Conservation (phyloP, 2,329 filamentous ascomycete species). For the Ophiostoma sp. region DNA sequence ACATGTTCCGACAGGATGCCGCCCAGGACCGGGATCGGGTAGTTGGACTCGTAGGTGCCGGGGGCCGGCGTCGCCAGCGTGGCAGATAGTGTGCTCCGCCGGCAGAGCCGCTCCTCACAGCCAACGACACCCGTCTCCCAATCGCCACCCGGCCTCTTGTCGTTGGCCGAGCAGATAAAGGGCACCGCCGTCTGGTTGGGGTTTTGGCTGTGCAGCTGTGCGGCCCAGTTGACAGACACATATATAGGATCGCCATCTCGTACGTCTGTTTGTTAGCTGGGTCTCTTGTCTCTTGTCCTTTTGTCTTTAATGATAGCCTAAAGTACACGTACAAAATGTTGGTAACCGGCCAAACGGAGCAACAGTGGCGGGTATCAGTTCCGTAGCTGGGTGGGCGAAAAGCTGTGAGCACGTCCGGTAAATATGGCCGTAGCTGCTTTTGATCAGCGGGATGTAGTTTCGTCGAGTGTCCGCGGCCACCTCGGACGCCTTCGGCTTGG, state of each 20-base stretch:
- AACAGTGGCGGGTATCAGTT: constrained; percentile 39
- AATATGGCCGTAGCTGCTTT: constrained; percentile 47
- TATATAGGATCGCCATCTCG: constrained; percentile 55
- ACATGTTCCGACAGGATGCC: constrained; percentile 66
- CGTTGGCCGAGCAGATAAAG: constrained; percentile 69
- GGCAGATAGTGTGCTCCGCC: constrained; percentile 67
- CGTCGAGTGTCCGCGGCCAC: constrained; percentile 69
- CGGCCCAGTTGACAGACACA: constrained; percentile 53
- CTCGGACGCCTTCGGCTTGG: constrained; percentile 60
- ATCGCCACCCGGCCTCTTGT: constrained; percentile 70
- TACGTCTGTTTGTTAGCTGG: constrained; percentile 36
- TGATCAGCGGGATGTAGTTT: constrained; percentile 61
- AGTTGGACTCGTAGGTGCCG: constrained; percentile 48
- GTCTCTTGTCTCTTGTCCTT: neutral
- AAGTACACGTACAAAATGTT: constrained; percentile 36
- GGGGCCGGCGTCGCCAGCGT: constrained; percentile 58
- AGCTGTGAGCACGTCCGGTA: constrained; percentile 57
- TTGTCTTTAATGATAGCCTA: neutral
- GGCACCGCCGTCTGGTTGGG: constrained; percentile 44
- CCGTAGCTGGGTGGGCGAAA: constrained; percentile 46
- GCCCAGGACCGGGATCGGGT: constrained; percentile 64
- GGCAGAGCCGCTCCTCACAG: constrained; percentile 67
- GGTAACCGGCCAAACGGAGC: constrained; percentile 36
- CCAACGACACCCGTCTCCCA: constrained; percentile 62
- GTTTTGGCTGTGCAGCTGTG: constrained; percentile 22